Conservation (phyloP, 23 red algal genomes). For the Gracilariopsis chorda region DNA sequence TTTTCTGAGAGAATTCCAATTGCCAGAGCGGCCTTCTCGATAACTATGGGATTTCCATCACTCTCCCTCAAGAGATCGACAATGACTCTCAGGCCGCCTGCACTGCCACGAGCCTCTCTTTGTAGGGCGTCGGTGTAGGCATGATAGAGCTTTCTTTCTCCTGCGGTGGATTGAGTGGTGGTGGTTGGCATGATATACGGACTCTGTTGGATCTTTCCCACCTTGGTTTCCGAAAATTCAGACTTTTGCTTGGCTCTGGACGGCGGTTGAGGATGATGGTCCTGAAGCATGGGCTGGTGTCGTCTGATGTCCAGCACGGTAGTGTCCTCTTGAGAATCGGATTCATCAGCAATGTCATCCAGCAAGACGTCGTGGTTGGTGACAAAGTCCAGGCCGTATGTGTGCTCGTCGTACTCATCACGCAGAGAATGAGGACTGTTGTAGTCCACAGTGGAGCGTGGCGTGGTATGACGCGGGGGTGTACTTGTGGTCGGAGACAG, state of each 20-base stretch:
- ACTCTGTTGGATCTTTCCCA: not conserved
- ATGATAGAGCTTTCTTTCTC: conserved; percentile 24
- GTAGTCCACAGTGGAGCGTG: not conserved
- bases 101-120: conserved; percentile 23
- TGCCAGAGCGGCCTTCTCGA: conserved; percentile 59
- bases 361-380: not conserved
- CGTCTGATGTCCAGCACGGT: conserved; percentile 1
- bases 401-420: not conserved
- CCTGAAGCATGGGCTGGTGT: no score
- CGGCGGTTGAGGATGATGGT: not conserved
- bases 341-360: not conserved
- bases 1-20: conserved; percentile 50
- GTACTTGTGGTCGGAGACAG: not conserved
- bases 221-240: not conserved
- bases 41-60: conserved; percentile 59
- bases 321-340: conserved; percentile 10
- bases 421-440: not conserved
- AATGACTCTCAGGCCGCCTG: conserved; percentile 36
- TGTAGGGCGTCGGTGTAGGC: conserved; percentile 59
- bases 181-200: not conserved
- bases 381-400: not conserved
- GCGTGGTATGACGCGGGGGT: not conserved
- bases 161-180: not conserved
- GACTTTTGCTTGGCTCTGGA: not conserved
- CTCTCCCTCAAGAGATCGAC: conserved; percentile 55